phyloP scores from a whole-genome alignment of 306 rosid species.

The Leucaena leucocephala region DNA sequence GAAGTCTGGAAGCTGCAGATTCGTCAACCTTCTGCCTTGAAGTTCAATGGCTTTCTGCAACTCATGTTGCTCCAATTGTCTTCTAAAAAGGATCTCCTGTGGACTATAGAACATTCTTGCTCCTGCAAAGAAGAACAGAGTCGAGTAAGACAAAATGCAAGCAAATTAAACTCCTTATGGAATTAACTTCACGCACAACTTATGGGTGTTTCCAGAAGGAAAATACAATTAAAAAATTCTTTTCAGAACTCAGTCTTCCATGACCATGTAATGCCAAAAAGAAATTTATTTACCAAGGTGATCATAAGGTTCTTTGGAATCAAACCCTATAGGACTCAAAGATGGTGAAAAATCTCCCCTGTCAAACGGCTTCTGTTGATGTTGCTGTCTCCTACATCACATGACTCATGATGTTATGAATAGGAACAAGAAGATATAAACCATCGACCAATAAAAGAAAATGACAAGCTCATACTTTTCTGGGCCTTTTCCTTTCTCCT shows the following conservation, averaged over 20 bases:
- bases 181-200: conserved; percentile 19
- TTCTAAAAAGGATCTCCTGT: conserved; percentile 69
- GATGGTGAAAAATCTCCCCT: conserved; percentile 58
- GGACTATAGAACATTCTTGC: conserved; percentile 66
- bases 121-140: conserved; percentile 50
- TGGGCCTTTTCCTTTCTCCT: conserved; percentile 93
- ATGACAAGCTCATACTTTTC: conserved; percentile 62
- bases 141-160: not conserved
- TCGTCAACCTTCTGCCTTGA: conserved; percentile 83
- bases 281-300: conserved; percentile 55
- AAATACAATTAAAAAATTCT: not conserved
- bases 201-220: not conserved
- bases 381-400: conserved; percentile 49
- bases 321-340: conserved; percentile 51
- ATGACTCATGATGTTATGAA: conserved; percentile 17
- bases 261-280: conserved; percentile 27
- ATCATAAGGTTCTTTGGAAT: conserved; percentile 45
- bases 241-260: not conserved
- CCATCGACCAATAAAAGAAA: conserved; percentile 11
- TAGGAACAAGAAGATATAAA: conserved; percentile 31
- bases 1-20: conserved; percentile 84
- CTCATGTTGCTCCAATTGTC: conserved; percentile 83
- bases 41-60: conserved; percentile 81
- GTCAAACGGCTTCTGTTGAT: conserved; percentile 48
- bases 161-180: not conserved